Conservation (phyloP, 2,329 filamentous ascomycete species). For the Metarhizium rileyi region DNA sequence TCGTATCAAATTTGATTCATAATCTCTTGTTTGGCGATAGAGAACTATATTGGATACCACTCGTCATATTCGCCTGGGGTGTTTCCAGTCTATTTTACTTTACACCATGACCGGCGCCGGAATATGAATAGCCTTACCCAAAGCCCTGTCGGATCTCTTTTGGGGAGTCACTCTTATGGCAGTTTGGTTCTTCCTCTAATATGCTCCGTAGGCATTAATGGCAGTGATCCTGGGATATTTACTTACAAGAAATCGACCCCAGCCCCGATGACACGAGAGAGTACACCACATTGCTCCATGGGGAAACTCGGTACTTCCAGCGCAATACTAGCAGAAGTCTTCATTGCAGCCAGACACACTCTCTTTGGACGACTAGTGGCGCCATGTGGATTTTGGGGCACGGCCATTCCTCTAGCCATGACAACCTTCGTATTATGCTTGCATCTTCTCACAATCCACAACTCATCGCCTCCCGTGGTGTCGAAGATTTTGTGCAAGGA, state of each 20-base stretch:
- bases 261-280: too few relatives aligned
- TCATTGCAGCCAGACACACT: conserved; percentile 36
- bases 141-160: too few relatives aligned
- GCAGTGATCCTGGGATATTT: too few relatives aligned
- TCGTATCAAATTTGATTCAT: conserved; percentile 48
- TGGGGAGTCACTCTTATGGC: too few relatives aligned
- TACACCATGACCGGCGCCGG: too few relatives aligned
- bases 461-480: conserved; percentile 49
- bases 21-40: conserved; percentile 45
- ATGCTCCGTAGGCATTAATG: too few relatives aligned
- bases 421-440: conserved; percentile 51
- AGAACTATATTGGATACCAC: conserved; percentile 46
- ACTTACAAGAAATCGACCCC: too few relatives aligned
- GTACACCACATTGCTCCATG: conserved; percentile 55
- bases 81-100: conserved; percentile 42
- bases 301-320: too few relatives aligned
- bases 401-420: conserved; percentile 40
- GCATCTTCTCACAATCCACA: conserved; percentile 48
- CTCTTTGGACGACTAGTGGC: conserved; percentile 45
- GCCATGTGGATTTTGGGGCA: conserved; percentile 53
- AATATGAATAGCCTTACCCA: too few relatives aligned
- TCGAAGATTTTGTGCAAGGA: too few relatives aligned
- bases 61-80: conserved; percentile 48
- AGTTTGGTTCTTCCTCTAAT: too few relatives aligned
- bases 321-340: conserved; percentile 43